Evolutionary conservation across 208 protist species (phyloP).

Genomic region (Acanthamoeba divionensis): DNA sequence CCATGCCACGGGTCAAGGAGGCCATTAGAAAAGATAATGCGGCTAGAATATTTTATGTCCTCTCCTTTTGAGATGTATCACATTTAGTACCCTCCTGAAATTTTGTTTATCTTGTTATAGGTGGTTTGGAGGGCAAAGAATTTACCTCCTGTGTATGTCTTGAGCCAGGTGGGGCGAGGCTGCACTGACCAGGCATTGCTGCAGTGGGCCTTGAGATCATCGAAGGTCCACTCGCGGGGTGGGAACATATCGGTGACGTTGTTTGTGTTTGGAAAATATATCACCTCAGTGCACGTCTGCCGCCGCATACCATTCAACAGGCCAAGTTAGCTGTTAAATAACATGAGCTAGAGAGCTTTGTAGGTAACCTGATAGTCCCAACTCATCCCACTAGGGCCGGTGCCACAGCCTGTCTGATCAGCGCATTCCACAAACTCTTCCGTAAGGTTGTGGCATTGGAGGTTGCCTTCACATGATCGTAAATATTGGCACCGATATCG

Average conservation of each 20-base stretch:
- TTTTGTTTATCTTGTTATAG: too few relatives aligned
- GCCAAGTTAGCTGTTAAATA: too few relatives aligned
- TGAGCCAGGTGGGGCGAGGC: constrained; percentile 61
- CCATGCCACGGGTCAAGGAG: constrained; percentile 81
- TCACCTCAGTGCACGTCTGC: constrained; percentile 78
- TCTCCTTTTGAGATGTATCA: background rate
- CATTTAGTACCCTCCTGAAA: too few relatives aligned
- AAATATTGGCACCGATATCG: background rate
- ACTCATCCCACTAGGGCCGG: background rate
- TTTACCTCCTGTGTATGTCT: constrained; percentile 52
- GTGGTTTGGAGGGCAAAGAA: background rate
- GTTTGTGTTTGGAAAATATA: constrained; percentile 72
- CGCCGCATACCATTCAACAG: too few relatives aligned
- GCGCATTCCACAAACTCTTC: constrained; percentile 54
- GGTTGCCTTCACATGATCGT: background rate
- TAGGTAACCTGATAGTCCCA: constrained; percentile 83
- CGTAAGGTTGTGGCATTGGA: constrained; percentile 24
- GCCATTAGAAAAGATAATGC: constrained; percentile 88
- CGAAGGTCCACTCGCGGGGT: background rate
- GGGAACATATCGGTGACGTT: constrained; percentile 72
- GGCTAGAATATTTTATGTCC: constrained; percentile 57
- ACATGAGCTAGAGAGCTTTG: too few relatives aligned
- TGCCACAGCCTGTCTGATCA: constrained; percentile 25
- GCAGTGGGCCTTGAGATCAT: constrained; percentile 3
- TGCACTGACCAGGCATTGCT: constrained; percentile 20